phyloP scores from a whole-genome alignment of 1,284 basidiomycete species.

The Tilletia setariae region DNA sequence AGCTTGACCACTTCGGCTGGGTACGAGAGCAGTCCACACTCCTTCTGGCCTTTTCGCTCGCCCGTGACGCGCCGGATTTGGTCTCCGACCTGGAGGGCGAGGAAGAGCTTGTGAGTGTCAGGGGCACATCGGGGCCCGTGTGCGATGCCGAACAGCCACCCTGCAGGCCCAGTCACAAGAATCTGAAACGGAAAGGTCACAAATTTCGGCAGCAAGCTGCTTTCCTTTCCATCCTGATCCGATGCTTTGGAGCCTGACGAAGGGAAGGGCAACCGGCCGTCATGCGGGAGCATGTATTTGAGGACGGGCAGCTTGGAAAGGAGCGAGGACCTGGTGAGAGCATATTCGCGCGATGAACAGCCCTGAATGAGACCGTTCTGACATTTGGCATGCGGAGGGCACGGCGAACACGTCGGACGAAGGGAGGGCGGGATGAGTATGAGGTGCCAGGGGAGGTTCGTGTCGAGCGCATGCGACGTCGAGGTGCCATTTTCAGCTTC shows the following conservation, averaged over 20 bases:
- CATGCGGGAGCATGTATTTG: not conserved
- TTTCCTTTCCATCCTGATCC: not conserved
- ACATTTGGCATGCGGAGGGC: not conserved
- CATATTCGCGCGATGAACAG: not conserved
- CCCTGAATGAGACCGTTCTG: not conserved
- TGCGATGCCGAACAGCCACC: not conserved
- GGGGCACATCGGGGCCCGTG: not conserved
- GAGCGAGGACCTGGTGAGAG: not conserved
- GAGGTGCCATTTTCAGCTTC: not conserved
- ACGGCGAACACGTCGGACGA: conserved; percentile 1
- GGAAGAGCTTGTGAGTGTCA: conserved; percentile 1
- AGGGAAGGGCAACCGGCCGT: not conserved
- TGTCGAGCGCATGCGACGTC: not conserved
- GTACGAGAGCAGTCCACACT: not conserved
- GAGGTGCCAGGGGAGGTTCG: not conserved
- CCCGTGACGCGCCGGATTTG: conserved; percentile 7
- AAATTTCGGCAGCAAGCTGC: too few species aligned
- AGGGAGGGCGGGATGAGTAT: not conserved
- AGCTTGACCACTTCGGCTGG: not conserved
- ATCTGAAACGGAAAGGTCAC: too few species aligned
- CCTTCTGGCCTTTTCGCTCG: conserved; percentile 1
- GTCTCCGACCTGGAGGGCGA: conserved; percentile 11
- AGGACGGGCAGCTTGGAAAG: not conserved
- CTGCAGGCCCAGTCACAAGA: not conserved
- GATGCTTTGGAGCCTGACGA: not conserved